Evolutionary conservation across 768 basidiomycete genomes (phyloP).

Genomic region (Suillus weaverae): DNA sequence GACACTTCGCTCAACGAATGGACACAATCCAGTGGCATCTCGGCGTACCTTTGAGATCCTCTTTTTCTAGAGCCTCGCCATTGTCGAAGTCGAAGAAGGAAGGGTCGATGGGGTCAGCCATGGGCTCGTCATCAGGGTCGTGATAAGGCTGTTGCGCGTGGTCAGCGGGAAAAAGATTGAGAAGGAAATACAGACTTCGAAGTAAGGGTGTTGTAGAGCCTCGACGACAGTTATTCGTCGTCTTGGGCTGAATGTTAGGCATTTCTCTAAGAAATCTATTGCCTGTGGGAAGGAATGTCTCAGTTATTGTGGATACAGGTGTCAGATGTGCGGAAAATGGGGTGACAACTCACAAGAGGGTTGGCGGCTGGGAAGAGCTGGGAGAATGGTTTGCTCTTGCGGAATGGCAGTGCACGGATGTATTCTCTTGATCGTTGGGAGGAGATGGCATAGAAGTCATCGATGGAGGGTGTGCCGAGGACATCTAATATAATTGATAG

Average conservation of each 20-base stretch:
- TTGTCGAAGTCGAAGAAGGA: slow-evolving; percentile 85
- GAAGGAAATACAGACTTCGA: slow-evolving; percentile 53
- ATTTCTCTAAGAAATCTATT: slow-evolving; percentile 76
- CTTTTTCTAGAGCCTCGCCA: slow-evolving; percentile 62
- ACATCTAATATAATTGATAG: slow-evolving; percentile 90
- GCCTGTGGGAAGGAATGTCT: slow-evolving; percentile 40
- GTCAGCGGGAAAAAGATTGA: background rate
- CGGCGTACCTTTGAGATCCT: slow-evolving; percentile 62
- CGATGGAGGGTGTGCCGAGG: slow-evolving; percentile 87
- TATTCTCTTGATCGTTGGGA: slow-evolving; percentile 80
- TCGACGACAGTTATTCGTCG: slow-evolving; percentile 86
- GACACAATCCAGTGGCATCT: slow-evolving; percentile 1
- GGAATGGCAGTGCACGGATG: slow-evolving; percentile 84
- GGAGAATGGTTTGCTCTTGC: slow-evolving; percentile 72
- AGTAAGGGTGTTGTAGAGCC: slow-evolving; percentile 86
- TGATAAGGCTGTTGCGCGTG: slow-evolving; percentile 70
- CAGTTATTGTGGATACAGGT: background rate
- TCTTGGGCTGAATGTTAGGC: slow-evolving; percentile 83
- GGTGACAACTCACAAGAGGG: slow-evolving; percentile 46
- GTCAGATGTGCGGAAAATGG: background rate
- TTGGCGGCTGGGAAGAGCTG: slow-evolving; percentile 76
- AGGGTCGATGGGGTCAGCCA: slow-evolving; percentile 71
- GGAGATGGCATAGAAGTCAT: slow-evolving; percentile 93
- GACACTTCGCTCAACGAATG: background rate
- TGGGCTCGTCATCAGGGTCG: slow-evolving; percentile 86